Percentiles rank a stretch among this genome's conserved stretches.
Conservation (phyloP, 805 yeast species). For the Tetrapisispora taiwanensis region DNA sequence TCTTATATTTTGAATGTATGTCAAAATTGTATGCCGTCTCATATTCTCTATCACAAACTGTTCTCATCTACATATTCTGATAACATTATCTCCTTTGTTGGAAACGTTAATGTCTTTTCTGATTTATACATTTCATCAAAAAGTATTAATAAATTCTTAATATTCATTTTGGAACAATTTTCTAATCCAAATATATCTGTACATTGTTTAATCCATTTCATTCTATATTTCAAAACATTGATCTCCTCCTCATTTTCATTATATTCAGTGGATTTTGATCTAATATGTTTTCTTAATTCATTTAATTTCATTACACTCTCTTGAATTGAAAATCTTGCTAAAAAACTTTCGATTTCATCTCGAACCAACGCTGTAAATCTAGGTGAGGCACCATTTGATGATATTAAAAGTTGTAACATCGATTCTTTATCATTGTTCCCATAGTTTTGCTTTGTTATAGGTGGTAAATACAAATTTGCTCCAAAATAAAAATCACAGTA, state of each 20-base stretch:
- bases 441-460: neutral
- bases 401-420: constrained; percentile 17
- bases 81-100: constrained; percentile 6
- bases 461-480: constrained; percentile 15
- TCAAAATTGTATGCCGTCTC: too few species aligned
- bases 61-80: constrained; percentile 2
- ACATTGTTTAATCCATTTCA: constrained; percentile 25
- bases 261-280: constrained; percentile 8
- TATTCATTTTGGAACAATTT: constrained; percentile 19
- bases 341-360: constrained; percentile 16
- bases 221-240: constrained; percentile 19
- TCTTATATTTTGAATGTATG: too few species aligned
- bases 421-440: constrained; percentile 2
- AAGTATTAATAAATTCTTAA: constrained; percentile 11
- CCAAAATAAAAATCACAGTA: constrained; percentile 30
- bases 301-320: constrained; percentile 19
- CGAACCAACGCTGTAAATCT: constrained; percentile 25
- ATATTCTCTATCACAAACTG: too few species aligned
- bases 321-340: constrained; percentile 14
- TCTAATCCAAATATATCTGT: constrained; percentile 25
- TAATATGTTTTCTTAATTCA: constrained; percentile 15
- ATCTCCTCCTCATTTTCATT: neutral
- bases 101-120: constrained; percentile 10
- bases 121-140: constrained; percentile 16
- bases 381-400: constrained; percentile 28